Evolutionary conservation across 176 grass and related monocot genomes (phyloP).

Genomic region (Triticum turgidum): DNA sequence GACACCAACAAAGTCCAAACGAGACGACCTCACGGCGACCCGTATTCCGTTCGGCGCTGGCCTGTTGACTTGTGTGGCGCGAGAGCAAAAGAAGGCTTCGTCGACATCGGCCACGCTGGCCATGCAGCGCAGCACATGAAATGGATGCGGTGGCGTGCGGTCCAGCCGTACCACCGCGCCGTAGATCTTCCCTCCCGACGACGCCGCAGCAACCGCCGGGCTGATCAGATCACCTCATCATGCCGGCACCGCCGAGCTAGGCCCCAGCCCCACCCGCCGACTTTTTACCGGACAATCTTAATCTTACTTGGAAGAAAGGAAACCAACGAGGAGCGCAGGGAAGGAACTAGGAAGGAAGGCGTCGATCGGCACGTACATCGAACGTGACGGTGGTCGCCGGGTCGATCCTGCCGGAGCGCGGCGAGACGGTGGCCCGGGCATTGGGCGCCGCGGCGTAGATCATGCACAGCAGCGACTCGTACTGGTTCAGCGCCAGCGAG

Average conservation of each 20-base stretch:
- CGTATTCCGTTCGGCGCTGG: no score
- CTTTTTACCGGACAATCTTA: not conserved
- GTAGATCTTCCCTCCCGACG: no score
- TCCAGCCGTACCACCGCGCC: not conserved
- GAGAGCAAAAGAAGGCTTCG: not conserved
- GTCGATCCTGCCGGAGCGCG: constrained; percentile 21
- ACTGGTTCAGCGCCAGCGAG: constrained; percentile 88
- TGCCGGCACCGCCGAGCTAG: not conserved
- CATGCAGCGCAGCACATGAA: not conserved
- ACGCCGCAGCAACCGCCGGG: no score
- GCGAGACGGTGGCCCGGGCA: constrained; percentile 20
- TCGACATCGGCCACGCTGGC: not conserved
- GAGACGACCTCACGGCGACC: constrained; percentile 16
- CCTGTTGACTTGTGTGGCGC: not conserved
- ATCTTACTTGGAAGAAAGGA: not conserved
- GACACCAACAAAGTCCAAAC: not conserved
- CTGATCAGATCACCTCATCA: not conserved
- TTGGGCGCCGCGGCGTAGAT: constrained; percentile 56
- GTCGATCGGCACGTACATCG: constrained; percentile 37
- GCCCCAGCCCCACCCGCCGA: not conserved
- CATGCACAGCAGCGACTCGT: constrained; percentile 80
- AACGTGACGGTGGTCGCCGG: constrained; percentile 47
- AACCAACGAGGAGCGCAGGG: not conserved
- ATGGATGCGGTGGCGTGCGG: not conserved
- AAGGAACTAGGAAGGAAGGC: no score